Conservation (phyloP, 345 rosid genomes). For the Salix purpurea region DNA sequence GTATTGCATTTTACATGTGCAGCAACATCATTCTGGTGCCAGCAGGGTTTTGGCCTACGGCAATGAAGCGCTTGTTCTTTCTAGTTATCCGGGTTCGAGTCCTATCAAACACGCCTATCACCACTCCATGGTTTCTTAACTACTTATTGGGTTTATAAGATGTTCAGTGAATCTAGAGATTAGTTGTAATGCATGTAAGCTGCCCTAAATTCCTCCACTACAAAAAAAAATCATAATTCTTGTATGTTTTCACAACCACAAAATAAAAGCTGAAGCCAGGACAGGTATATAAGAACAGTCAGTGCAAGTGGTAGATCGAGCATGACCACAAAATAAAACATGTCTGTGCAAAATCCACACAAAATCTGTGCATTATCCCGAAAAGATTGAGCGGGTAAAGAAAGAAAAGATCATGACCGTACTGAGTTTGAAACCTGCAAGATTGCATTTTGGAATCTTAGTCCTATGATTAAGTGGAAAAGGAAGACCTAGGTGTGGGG, state of each 20-base stretch:
- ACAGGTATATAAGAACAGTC: not conserved
- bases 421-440: not conserved
- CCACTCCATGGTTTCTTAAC: too few species aligned
- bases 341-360: not conserved
- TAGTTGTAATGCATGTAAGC: too few species aligned
- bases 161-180: too few species aligned
- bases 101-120: accelerated
- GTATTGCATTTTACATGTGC: not conserved
- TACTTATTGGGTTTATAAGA: too few species aligned
- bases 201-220: accelerated
- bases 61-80: too few species aligned
- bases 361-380: not conserved
- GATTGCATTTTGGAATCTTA: not conserved
- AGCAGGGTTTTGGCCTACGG: too few species aligned
- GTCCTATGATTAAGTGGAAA: not conserved
- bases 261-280: not conserved
- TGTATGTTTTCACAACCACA: not conserved
- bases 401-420: too few species aligned
- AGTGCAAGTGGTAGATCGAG: not conserved
- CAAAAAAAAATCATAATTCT: too few species aligned
- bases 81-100: too few species aligned
- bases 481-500: not conserved
- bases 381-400: not conserved
- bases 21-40: too few species aligned
- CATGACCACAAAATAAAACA: not conserved